Evolutionary conservation across 108 stramenopile genomes (phyloP).

Genomic region (Fistulifera solaris): DNA sequence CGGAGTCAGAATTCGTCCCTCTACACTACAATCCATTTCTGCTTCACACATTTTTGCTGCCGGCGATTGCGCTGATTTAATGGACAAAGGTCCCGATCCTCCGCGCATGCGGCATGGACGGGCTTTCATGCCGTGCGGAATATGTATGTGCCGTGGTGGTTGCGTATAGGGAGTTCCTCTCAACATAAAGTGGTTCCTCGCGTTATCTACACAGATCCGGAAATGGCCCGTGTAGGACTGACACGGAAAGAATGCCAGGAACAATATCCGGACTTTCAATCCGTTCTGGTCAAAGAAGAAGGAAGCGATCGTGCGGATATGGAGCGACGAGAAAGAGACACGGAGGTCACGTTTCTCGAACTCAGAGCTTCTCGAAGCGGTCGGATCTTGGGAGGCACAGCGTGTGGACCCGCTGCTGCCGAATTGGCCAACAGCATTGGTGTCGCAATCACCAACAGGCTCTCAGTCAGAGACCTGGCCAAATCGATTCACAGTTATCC

Average conservation of each 20-base stretch:
- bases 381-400: slow-evolving; percentile 23
- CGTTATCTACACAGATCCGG: slow-evolving; percentile 40
- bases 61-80: slow-evolving; percentile 30
- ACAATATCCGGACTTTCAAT: slow-evolving; percentile 18
- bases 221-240: slow-evolving; percentile 35
- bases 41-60: slow-evolving; percentile 22
- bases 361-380: slow-evolving; percentile 19
- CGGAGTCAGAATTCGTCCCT: slow-evolving; percentile 22
- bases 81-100: slow-evolving; percentile 13
- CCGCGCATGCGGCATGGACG: slow-evolving; percentile 43
- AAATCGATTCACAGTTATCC: slow-evolving; percentile 32
- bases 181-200: slow-evolving; percentile 27
- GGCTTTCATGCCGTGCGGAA: slow-evolving; percentile 30
- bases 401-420: slow-evolving; percentile 31
- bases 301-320: slow-evolving; percentile 36
- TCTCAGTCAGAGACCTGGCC: slow-evolving; percentile 25
- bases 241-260: slow-evolving; percentile 22
- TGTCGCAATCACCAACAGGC: slow-evolving; percentile 18
- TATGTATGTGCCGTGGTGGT: slow-evolving; percentile 14
- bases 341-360: slow-evolving; percentile 23
- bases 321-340: slow-evolving; percentile 18
- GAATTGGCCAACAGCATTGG: slow-evolving; percentile 38
- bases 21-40: slow-evolving; percentile 18
- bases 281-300: slow-evolving; percentile 11
- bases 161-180: slow-evolving; percentile 6